phyloP scores from a whole-genome alignment of 2,329 filamentous ascomycete genomes.

The Ascochyta viciae-villosae region DNA sequence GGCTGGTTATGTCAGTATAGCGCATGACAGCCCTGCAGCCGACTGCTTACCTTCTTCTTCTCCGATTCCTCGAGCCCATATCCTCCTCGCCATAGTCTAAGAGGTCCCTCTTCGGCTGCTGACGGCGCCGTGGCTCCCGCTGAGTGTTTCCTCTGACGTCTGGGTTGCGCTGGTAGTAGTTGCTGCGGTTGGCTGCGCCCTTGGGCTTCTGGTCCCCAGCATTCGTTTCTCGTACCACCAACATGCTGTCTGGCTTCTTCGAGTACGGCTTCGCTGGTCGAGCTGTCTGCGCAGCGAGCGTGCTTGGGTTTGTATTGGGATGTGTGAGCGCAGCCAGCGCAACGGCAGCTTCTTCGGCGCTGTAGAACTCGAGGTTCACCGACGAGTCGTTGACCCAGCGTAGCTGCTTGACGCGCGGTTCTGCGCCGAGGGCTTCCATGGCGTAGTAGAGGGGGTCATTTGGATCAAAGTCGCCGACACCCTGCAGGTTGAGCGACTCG shows the following conservation, averaged over 20 bases:
- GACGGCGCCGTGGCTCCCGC: slow-evolving; percentile 61
- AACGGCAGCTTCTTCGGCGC: slow-evolving; percentile 59
- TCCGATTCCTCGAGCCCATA: slow-evolving; percentile 26
- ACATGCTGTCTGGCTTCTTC: slow-evolving; percentile 69
- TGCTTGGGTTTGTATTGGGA: slow-evolving; percentile 54
- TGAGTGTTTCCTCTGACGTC: slow-evolving; percentile 70
- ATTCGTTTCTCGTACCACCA: slow-evolving; percentile 78
- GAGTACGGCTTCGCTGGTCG: slow-evolving; percentile 73
- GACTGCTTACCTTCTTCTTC: slow-evolving; percentile 31
- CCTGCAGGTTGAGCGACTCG: slow-evolving; percentile 82
- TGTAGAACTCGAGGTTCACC: slow-evolving; percentile 81
- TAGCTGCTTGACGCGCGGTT: slow-evolving; percentile 63
- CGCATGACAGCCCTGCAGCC: not conserved
- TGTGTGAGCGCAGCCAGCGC: slow-evolving; percentile 62
- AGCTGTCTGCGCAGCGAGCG: slow-evolving; percentile 62
- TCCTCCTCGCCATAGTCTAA: slow-evolving; percentile 43
- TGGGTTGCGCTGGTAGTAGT: slow-evolving; percentile 91
- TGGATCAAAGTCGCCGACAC: slow-evolving; percentile 82
- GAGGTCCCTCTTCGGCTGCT: slow-evolving; percentile 31
- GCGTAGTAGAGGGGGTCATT: slow-evolving; percentile 80
- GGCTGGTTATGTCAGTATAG: slow-evolving; percentile 34
- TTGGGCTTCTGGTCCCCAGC: slow-evolving; percentile 79
- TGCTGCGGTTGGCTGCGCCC: slow-evolving; percentile 79
- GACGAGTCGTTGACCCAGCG: slow-evolving; percentile 97
- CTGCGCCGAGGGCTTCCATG: slow-evolving; percentile 67